Base-by-base conservation (phyloP, 345 rosid genomes). In the Carallia brachiata region DNA sequence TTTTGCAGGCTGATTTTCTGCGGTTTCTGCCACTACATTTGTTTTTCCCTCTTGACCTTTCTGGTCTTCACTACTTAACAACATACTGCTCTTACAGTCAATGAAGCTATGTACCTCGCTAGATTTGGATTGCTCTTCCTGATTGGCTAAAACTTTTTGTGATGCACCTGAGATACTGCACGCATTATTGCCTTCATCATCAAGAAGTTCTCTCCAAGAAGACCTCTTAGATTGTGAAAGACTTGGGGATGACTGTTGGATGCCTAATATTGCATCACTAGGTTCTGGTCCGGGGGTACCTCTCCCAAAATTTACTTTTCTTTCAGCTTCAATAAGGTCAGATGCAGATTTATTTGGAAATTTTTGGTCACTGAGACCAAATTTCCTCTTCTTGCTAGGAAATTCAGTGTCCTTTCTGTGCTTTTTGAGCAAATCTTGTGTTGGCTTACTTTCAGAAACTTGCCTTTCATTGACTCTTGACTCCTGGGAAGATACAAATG, bases 161-260 rank as follows among this genome's bases (percentile, higher is more conserved):
- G 83, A 72, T 70, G 81, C 50, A 63, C 75, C 84, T 23, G 88
- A 80, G 70, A 84, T 73, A 67, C 78, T 83, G 75, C 87, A 88
- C 55, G 56, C 61, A 68, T 57, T 73, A 30, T 70, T 74, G 69
- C 70, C 69, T 61, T 64, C 83, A 77, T 71, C 82, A 61, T 84
- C 90, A 61, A 88, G 71, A 75, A 89, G 92, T 72, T 81, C 79
- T 78, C 69, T 88, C 96, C 97, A 93, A 9, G 97, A 89, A 62
- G 89, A 83, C 74, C 87, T 89, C 71, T 87, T 92, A 72, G 93
- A 80, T 89, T 90, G 82, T 61, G 76, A 74, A 61, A 73, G 40
- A 71, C 52, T 73, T 55, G 78, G 68, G 71, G n/a, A 68, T 12
- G 77, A 75, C 60, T 9, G 78, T 72, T 76, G 80, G 72, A 52